Evolutionary conservation across 2,329 filamentous ascomycete genomes (phyloP).

Genomic region (Onygenales sp.): DNA sequence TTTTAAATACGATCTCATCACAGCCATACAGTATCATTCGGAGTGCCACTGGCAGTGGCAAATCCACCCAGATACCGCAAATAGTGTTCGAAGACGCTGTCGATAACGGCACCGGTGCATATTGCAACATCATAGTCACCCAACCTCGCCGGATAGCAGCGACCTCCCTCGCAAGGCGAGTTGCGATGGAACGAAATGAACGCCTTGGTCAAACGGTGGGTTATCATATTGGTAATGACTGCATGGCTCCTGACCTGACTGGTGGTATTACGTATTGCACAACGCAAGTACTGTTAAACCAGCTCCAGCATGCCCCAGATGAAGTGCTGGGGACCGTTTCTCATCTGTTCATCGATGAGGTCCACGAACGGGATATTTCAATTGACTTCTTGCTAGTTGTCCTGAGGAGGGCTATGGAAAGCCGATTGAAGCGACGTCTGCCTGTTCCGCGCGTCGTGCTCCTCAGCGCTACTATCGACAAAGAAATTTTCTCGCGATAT

Average conservation of each 20-base stretch:
- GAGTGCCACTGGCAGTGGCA: constrained; percentile 39
- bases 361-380: constrained; percentile 38
- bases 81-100: constrained; percentile 44
- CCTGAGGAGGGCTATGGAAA: constrained; percentile 33
- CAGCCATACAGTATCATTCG: constrained; percentile 35
- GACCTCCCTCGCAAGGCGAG: constrained; percentile 36
- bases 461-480: constrained; percentile 42
- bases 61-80: constrained; percentile 44
- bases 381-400: constrained; percentile 40
- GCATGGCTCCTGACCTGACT: constrained; percentile 19
- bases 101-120: constrained; percentile 25
- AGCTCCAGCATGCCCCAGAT: constrained; percentile 33
- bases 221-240: constrained; percentile 38
- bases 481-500: constrained; percentile 37
- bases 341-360: constrained; percentile 44
- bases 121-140: constrained; percentile 42
- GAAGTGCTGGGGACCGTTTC: constrained; percentile 32
- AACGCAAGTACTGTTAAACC: constrained; percentile 38
- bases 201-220: constrained; percentile 33
- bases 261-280: constrained; percentile 43
- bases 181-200: constrained; percentile 39
- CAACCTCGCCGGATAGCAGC: constrained; percentile 42
- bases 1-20: constrained; percentile 15
- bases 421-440: constrained; percentile 22
- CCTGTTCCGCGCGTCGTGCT: constrained; percentile 36